phyloP scores from a whole-genome alignment of 805 yeast species.

The Yarrowia keelungensis region DNA sequence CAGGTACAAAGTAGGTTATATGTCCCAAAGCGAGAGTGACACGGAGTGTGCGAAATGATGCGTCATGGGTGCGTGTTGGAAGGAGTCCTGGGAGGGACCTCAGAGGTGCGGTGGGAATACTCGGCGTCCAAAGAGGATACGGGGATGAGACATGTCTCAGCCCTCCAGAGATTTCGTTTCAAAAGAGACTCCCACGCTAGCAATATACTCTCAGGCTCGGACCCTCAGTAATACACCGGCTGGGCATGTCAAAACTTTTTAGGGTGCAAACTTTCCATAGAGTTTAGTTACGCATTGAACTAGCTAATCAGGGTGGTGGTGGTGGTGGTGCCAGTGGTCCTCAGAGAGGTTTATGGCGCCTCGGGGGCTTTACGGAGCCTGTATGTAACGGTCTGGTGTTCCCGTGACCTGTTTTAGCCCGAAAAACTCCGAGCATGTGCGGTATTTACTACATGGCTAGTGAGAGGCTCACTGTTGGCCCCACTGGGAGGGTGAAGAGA shows the following conservation, averaged over 20 bases:
- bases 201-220: too few relatives aligned
- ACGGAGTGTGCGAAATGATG: conserved; percentile 23
- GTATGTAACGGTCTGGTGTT: too few relatives aligned
- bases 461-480: neutral
- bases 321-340: neutral
- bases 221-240: neutral
- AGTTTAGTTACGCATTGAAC: conserved; percentile 19
- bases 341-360: neutral
- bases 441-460: neutral
- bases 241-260: conserved; percentile 23
- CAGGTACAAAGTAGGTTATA: conserved; percentile 29
- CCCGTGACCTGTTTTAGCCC: too few relatives aligned
- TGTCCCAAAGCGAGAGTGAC: conserved; percentile 27
- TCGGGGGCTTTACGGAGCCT: too few relatives aligned
- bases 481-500: neutral
- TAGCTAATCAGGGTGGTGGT: conserved; percentile 3
- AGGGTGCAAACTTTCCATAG: conserved; percentile 32
- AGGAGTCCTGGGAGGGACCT: neutral
- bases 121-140: too few relatives aligned
- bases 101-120: too few relatives aligned
- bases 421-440: neutral
- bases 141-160: conserved; percentile 1
- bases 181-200: neutral
- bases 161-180: neutral
- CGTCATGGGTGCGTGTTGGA: conserved; percentile 21